Percentiles rank a stretch among this genome's conserved stretches.
Evolutionary conservation across 106 monocot species (phyloP).

Genomic region (Ottelia alismoides): DNA sequence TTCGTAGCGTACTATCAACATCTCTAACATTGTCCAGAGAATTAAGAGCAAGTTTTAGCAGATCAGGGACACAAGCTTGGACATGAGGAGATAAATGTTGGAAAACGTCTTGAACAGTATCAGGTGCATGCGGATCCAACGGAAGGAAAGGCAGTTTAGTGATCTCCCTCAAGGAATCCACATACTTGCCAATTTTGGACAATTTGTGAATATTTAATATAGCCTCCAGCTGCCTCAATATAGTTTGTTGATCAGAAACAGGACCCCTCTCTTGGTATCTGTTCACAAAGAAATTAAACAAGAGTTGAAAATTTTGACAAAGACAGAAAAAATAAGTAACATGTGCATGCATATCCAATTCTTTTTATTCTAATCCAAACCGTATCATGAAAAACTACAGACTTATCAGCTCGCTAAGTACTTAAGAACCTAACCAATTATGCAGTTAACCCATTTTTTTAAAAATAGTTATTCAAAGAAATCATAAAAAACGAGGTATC

Average conservation of each 20-base stretch:
- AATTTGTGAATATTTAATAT: conserved; percentile 64
- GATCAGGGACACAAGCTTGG: conserved; percentile 83
- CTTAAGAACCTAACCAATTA: too few relatives aligned
- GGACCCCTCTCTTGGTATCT: conserved; percentile 77
- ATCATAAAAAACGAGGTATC: too few relatives aligned
- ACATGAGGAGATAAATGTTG: conserved; percentile 64
- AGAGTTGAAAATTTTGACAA: too few relatives aligned
- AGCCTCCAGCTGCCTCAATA: conserved; percentile 79
- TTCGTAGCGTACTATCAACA: conserved; percentile 80
- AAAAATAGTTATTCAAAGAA: too few relatives aligned
- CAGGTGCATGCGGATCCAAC: conserved; percentile 60
- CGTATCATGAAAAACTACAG: too few relatives aligned
- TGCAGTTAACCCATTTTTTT: too few relatives aligned
- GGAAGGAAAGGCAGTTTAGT: conserved; percentile 80
- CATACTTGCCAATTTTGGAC: conserved; percentile 55
- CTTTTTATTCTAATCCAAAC: too few relatives aligned
- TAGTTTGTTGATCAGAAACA: conserved; percentile 60
- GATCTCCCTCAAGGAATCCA: conserved; percentile 85
- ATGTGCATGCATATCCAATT: too few relatives aligned
- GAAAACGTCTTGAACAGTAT: conserved; percentile 48
- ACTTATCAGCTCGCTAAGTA: too few relatives aligned
- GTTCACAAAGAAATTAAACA: too few relatives aligned
- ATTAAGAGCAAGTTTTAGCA: conserved; percentile 68
- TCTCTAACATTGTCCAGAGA: conserved; percentile 69
- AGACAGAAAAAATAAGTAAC: too few relatives aligned